These are phyloP conservation scores for Trypanosoma vivax DNA, from an alignment of 208 protist species.

Conservation along the genomic window DNA sequence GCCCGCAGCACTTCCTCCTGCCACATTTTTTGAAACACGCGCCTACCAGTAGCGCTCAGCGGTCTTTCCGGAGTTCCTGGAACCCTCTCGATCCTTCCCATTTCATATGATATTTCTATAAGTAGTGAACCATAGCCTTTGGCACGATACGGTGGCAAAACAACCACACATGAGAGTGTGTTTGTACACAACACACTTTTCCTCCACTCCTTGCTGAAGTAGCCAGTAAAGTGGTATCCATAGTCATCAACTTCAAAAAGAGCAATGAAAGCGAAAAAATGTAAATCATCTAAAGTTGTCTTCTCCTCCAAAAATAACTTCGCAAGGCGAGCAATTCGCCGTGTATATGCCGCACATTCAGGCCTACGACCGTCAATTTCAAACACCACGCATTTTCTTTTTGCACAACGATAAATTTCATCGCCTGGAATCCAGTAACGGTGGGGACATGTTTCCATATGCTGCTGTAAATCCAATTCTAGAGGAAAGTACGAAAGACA, in stretches of 20 bases:
- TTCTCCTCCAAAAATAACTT: conserved; percentile 68
- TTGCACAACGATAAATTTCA: conserved; percentile 47
- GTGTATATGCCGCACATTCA: conserved; percentile 31
- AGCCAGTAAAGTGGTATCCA: conserved; percentile 69
- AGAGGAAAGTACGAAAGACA: conserved; percentile 41
- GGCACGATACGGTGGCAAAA: conserved; percentile 54
- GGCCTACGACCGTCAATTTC: conserved; percentile 62
- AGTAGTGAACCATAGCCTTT: conserved; percentile 67
- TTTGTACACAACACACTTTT: conserved; percentile 51
- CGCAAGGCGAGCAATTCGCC: conserved; percentile 43
- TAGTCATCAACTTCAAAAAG: conserved; percentile 68
- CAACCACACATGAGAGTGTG: conserved; percentile 73
- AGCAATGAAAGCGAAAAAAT: conserved; percentile 64
- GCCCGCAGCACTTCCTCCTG: conserved; percentile 46
- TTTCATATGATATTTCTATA: conserved; percentile 61
- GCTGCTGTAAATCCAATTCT: conserved; percentile 25
- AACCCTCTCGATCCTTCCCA: conserved; percentile 47
- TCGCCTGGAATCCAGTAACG: conserved; percentile 62
- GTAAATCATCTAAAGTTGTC: conserved; percentile 66
- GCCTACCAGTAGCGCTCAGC: conserved; percentile 45
- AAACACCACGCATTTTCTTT: conserved; percentile 30
- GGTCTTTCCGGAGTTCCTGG: conserved; percentile 62
- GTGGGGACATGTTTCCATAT: conserved; percentile 35
- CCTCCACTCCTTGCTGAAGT: conserved; percentile 73
- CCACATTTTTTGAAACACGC: conserved; percentile 63